phyloP scores from a whole-genome alignment of 352 stramenopile genomes.

The Phytophthora colocasiae region DNA sequence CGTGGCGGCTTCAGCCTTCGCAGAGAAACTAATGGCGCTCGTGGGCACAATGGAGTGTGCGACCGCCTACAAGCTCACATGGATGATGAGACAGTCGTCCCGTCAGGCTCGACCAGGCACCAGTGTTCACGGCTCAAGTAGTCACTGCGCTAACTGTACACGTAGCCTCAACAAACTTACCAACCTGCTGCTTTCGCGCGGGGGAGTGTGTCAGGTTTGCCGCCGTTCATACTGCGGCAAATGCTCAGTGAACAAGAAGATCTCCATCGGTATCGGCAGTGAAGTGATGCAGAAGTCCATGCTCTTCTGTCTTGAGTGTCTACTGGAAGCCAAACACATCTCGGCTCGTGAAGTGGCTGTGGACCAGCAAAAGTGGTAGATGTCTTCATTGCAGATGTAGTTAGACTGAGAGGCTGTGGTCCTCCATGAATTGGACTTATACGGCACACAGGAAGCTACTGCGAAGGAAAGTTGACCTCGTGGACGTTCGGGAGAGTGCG shows the following conservation, averaged over 20 bases:
- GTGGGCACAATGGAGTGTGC: constrained; percentile 47
- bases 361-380: constrained; percentile 41
- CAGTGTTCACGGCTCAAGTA: constrained; percentile 26
- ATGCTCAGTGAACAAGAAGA: constrained; percentile 55
- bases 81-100: constrained; percentile 43
- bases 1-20: constrained; percentile 33
- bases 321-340: constrained; percentile 47
- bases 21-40: constrained; percentile 45
- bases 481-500: constrained; percentile 17
- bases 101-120: constrained; percentile 22
- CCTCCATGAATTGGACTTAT: constrained; percentile 25
- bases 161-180: constrained; percentile 46
- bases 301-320: constrained; percentile 55
- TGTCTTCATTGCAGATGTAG: constrained; percentile 9
- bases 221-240: constrained; percentile 47
- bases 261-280: constrained; percentile 42
- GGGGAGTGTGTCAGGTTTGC: constrained; percentile 46
- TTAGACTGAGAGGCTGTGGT: constrained; percentile 32
- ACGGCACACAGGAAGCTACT: constrained; percentile 16
- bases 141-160: constrained; percentile 45
- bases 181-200: constrained; percentile 39
- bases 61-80: constrained; percentile 51
- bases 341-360: constrained; percentile 41
- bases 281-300: constrained; percentile 46
- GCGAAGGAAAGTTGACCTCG: constrained; percentile 27